phyloP scores from a whole-genome alignment of 1,284 basidiomycete genomes.

The Puccinia hordei region DNA sequence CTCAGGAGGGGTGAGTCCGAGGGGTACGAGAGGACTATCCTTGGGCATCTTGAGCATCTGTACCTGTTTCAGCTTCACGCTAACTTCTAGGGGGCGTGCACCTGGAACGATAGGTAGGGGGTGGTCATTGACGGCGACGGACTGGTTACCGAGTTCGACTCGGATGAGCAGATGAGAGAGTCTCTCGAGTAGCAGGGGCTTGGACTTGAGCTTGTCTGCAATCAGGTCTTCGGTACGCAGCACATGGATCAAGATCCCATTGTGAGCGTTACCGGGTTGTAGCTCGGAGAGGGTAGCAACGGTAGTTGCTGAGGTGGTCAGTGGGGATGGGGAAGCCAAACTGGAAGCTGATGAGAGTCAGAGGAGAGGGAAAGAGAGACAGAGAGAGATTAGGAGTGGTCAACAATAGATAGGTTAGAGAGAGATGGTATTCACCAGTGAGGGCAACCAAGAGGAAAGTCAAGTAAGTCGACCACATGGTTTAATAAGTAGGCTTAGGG shows the following conservation, averaged over 20 bases:
- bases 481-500: neutral
- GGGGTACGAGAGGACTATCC: slow-evolving; percentile 39
- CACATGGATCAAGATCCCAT: slow-evolving; percentile 30
- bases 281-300: slow-evolving; percentile 11
- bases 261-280: neutral
- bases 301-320: slow-evolving; percentile 17
- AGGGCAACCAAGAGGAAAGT: neutral
- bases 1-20: slow-evolving; percentile 35
- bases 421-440: neutral
- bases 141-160: slow-evolving; percentile 22
- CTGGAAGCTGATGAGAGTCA: neutral
- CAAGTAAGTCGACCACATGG: slow-evolving; percentile 25
- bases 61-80: slow-evolving; percentile 44
- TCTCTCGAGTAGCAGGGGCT: slow-evolving; percentile 33
- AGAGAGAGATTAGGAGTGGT: neutral
- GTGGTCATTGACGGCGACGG: slow-evolving; percentile 30
- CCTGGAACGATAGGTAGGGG: slow-evolving; percentile 23
- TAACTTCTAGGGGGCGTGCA: slow-evolving; percentile 15
- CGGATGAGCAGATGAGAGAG: slow-evolving; percentile 32
- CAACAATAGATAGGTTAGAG: neutral
- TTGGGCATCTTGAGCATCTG: slow-evolving; percentile 37
- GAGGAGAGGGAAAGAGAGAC: neutral
- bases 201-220: slow-evolving; percentile 28
- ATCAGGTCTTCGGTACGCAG: slow-evolving; percentile 47
- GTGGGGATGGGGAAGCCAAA: slow-evolving; percentile 12